phyloP scores from a whole-genome alignment of 2,329 filamentous ascomycete genomes.

The Claviceps sp. region DNA sequence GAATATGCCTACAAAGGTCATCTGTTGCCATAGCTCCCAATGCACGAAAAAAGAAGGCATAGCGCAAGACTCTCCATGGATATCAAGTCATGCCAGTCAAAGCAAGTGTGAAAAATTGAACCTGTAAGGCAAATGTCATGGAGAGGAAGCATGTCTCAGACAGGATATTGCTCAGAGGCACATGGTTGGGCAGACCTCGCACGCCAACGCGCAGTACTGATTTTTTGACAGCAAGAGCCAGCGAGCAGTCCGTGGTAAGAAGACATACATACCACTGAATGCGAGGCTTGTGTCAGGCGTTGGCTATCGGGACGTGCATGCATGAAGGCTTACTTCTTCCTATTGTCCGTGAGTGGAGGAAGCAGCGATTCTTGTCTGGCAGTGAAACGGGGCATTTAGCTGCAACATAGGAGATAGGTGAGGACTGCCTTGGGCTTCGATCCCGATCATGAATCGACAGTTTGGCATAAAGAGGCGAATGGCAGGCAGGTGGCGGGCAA shows the following conservation, averaged over 20 bases:
- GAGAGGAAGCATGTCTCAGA: constrained; percentile 1
- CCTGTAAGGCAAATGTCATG: background rate
- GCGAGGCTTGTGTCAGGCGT: background rate
- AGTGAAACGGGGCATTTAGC: background rate
- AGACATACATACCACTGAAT: background rate
- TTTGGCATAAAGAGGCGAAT: background rate
- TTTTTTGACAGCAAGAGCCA: constrained; percentile 5
- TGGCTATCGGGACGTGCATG: background rate
- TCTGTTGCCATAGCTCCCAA: constrained; percentile 79
- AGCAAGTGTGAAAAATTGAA: background rate
- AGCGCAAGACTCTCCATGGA: constrained; percentile 3
- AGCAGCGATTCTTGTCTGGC: constrained; percentile 1
- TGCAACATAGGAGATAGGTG: background rate
- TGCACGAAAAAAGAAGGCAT: constrained; percentile 44
- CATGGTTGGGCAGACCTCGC: background rate
- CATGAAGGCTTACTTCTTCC: background rate
- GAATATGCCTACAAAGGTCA: constrained; percentile 62
- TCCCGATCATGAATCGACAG: background rate
- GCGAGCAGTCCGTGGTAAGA: constrained; percentile 4
- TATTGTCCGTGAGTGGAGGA: background rate
- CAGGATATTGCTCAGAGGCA: background rate
- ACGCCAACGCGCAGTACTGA: background rate
- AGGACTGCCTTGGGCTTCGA: background rate
- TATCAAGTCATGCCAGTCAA: background rate
- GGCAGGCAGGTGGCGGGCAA: background rate